These are phyloP conservation scores for Globisporangium polare DNA, from an alignment of 352 stramenopile species.

Conservation along the genomic window DNA sequence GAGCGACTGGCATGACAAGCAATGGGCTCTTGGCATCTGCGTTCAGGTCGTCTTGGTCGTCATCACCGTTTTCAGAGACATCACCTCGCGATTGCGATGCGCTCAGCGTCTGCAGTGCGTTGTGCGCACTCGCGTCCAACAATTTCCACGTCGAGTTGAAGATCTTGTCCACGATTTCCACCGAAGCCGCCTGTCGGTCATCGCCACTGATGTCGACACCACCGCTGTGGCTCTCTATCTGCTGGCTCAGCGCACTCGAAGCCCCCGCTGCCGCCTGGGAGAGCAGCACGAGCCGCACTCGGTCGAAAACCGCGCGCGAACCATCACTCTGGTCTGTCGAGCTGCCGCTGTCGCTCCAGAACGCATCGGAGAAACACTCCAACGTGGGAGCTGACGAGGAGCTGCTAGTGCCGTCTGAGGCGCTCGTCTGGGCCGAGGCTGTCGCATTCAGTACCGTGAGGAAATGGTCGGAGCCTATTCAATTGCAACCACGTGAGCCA, in stretches of 20 bases:
- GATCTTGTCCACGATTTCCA: constrained; percentile 2
- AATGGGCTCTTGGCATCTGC: background rate
- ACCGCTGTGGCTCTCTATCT: background rate
- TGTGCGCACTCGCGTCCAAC: background rate
- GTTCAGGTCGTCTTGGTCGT: background rate
- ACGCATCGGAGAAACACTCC: constrained; percentile 7
- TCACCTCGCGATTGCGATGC: background rate
- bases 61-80: background rate
- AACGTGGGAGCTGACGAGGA: too few relatives aligned
- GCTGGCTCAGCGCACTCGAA: background rate
- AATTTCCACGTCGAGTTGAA: constrained; percentile 1
- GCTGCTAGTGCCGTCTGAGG: background rate
- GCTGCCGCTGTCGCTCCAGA: background rate
- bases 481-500: background rate
- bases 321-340: background rate
- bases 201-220: too few relatives aligned
- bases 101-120: background rate
- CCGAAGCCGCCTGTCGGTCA: background rate
- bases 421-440: background rate
- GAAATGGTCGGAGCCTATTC: constrained; percentile 7
- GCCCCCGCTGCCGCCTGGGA: background rate
- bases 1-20: background rate
- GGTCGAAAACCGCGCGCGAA: constrained; percentile 3
- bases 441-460: background rate
- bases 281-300: constrained; percentile 1